Conservation (phyloP, 2,329 filamentous ascomycete genomes). For the Thelonectria blattea region DNA sequence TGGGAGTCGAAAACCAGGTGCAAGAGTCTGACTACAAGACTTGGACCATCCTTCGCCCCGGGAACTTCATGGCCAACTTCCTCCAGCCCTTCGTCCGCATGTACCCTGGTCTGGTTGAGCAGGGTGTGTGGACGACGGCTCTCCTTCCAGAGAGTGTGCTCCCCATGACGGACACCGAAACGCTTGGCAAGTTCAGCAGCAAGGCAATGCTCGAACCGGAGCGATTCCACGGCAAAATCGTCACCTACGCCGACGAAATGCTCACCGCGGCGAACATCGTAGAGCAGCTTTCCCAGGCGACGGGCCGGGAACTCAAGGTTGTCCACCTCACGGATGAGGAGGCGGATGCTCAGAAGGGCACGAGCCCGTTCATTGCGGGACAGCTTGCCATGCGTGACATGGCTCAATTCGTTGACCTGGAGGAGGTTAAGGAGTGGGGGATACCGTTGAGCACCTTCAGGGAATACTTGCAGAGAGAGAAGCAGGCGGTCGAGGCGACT, state of each 20-base stretch:
- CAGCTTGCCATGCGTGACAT: slow-evolving; percentile 47
- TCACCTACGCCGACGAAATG: slow-evolving; percentile 51
- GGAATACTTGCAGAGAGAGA: slow-evolving; percentile 51
- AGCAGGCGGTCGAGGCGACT: slow-evolving; percentile 39
- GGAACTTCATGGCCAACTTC: slow-evolving; percentile 59
- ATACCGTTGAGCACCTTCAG: slow-evolving; percentile 51
- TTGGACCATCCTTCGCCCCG: slow-evolving; percentile 58
- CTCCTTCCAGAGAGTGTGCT: slow-evolving; percentile 44
- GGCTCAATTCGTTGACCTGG: slow-evolving; percentile 44
- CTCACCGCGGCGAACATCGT: slow-evolving; percentile 46
- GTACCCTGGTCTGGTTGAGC: slow-evolving; percentile 48
- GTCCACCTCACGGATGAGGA: slow-evolving; percentile 50
- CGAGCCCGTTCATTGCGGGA: slow-evolving; percentile 47
- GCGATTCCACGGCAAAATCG: slow-evolving; percentile 48
- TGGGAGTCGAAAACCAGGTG: slow-evolving; percentile 48
- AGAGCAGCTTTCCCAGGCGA: slow-evolving; percentile 42
- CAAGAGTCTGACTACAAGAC: slow-evolving; percentile 44
- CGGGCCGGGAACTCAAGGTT: slow-evolving; percentile 45
- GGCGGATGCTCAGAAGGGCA: slow-evolving; percentile 41
- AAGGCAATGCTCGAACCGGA: slow-evolving; percentile 50
- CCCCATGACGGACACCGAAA: slow-evolving; percentile 52
- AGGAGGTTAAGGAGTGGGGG: slow-evolving; percentile 44
- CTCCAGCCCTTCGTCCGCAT: slow-evolving; percentile 48
- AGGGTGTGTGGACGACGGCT: slow-evolving; percentile 47
- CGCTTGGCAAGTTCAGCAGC: slow-evolving; percentile 54